A percentile compares a stretch with the other conserved stretches of the same genome.
These are phyloP conservation scores for Clarireedia paspali DNA, from an alignment of 2,329 filamentous ascomycete genomes.

Conservation along the genomic window DNA sequence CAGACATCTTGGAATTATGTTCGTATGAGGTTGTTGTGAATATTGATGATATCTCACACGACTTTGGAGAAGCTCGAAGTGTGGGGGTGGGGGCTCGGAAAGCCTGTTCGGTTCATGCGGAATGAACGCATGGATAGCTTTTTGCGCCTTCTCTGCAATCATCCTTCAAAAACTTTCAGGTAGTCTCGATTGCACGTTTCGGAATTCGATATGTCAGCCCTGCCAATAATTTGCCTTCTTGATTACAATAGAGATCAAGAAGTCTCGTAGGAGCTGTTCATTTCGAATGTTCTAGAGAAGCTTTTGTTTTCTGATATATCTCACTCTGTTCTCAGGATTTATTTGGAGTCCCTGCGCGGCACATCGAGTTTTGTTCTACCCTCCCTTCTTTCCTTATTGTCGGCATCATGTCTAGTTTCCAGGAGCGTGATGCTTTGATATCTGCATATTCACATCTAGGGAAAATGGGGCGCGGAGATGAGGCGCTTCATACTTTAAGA, in stretches of 20 bases:
- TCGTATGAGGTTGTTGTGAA: not conserved
- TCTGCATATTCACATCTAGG: constrained; percentile 46
- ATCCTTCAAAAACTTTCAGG: not conserved
- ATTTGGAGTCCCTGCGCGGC: not conserved
- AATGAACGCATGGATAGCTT: too few relatives aligned
- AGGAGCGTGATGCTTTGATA: constrained; percentile 38
- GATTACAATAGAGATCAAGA: not conserved
- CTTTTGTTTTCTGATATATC: not conserved
- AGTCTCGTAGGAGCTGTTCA: not conserved
- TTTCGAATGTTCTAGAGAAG: not conserved
- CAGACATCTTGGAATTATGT: constrained; percentile 53
- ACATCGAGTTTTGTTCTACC: not conserved
- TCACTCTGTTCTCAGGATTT: not conserved
- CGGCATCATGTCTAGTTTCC: constrained; percentile 10
- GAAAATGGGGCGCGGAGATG: constrained; percentile 38
- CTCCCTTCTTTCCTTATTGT: not conserved
- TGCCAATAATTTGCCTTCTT: not conserved
- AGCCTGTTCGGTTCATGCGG: too few relatives aligned
- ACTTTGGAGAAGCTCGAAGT: not conserved
- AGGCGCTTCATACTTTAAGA: constrained; percentile 55
- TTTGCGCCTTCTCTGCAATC: too few relatives aligned
- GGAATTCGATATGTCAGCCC: not conserved
- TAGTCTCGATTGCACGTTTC: not conserved
- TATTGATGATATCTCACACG: not conserved
- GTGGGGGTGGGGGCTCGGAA: not conserved